phyloP scores from a whole-genome alignment of 257 asterid species.

The Linderniella brevidens region DNA sequence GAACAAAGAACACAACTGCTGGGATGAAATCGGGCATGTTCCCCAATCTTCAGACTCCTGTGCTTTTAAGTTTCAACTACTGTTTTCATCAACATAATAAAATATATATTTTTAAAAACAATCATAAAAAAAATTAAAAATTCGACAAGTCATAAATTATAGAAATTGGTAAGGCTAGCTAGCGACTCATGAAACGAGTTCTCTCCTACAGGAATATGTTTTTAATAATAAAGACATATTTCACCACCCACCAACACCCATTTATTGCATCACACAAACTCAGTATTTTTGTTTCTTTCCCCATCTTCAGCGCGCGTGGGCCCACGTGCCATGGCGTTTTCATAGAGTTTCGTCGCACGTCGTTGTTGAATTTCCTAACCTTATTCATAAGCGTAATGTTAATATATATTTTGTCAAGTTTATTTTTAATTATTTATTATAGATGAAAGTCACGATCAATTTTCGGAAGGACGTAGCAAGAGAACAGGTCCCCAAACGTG shows the following conservation, averaged over 20 bases:
- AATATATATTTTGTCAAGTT: too few relatives aligned
- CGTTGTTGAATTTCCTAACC: too few relatives aligned
- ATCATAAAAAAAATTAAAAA: neutral
- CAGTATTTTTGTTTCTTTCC: too few relatives aligned
- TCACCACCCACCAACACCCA: constrained; percentile 40
- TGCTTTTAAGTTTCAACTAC: constrained; percentile 10
- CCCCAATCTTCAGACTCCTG: constrained; percentile 33
- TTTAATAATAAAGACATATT: constrained; percentile 25
- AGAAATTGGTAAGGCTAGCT: neutral
- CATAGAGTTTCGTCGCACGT: too few relatives aligned
- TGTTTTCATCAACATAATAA: constrained; percentile 14
- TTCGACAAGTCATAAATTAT: neutral
- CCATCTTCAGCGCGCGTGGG: too few relatives aligned
- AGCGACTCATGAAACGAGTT: neutral
- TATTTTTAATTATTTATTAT: too few relatives aligned
- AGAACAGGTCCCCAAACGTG: too few relatives aligned
- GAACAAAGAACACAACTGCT: constrained; percentile 59
- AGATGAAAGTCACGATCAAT: too few relatives aligned
- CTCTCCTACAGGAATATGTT: neutral
- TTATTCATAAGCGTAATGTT: too few relatives aligned
- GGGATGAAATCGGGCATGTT: constrained; percentile 89
- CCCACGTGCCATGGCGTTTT: too few relatives aligned
- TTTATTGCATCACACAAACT: constrained; percentile 2
- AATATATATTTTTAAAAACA: neutral
- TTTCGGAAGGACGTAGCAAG: too few relatives aligned